Evolutionary conservation across 2,329 filamentous ascomycete genomes (phyloP), one percentile per base, ranked within the genome.

Genomic region (Ceratocystis papillata): DNA sequence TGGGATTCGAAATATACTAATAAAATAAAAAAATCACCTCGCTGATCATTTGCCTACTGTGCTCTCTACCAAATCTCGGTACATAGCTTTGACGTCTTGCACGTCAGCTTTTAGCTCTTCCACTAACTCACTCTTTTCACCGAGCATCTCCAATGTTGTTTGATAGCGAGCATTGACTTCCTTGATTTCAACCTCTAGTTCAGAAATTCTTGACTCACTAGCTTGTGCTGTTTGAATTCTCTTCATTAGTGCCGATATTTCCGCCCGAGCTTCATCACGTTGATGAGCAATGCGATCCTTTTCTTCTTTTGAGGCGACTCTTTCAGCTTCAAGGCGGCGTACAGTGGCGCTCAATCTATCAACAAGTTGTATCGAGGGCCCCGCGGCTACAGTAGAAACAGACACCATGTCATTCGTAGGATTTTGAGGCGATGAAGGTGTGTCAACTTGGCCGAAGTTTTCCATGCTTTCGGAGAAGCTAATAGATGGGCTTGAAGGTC

Each of bases 271-370:
- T 73, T 96, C 91, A 72, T 99, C 94, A 60, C 94, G 83, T 75
- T 99, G 94, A n/a, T 82, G 80, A 5, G 86, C 85, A 20, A 99
- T 82, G 6, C 93, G 81, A 0, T 82, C 80, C 69, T 96, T 80
- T 74, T 99, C 94, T 73, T 99, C 94, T 72, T 88, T 90, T 15
- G 87, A 86, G 1, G 87, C 88, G 1, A 94, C 89, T 73, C 96
- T 96, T 73, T 99, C 94, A 62, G 86, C 90, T 73, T 99, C 94
- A 0, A 99, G 80, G 5, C 93, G 85, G 8, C 94, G 88, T 57
- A 99, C 92, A 0, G 91, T 90, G 2, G 92, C 90, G 72, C 89
- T 95, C 90, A 99, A 96, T 64, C 93, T 85, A 76, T 97, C 94
- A 17, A 99, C 92, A 0, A 99, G 83, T 76, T 97, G 93, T 1